Evolutionary conservation across 1,139 yeast species (phyloP).

Genomic region (Hemisphaericaspora lyxosophila): DNA sequence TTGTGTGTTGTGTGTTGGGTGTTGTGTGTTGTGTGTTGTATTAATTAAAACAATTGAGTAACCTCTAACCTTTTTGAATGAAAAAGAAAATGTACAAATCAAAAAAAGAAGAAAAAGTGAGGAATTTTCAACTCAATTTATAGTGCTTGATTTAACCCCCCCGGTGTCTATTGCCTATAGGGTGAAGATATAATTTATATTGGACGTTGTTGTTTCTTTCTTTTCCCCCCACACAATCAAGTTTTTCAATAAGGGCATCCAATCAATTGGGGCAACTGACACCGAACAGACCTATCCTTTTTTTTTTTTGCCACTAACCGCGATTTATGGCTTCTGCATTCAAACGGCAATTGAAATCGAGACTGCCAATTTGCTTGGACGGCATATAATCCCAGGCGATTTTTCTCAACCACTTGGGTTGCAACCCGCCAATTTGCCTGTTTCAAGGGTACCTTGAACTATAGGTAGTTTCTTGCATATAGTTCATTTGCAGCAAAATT

Average conservation of each 20-base stretch:
- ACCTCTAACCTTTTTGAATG: too few relatives aligned
- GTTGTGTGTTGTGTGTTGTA: not conserved
- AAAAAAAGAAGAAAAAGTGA: not conserved
- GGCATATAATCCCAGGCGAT: not conserved
- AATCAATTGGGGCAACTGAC: too few relatives aligned
- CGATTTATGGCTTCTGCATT: too few relatives aligned
- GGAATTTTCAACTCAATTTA: not conserved
- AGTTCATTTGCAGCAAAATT: too few relatives aligned
- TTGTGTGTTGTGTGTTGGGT: too few relatives aligned
- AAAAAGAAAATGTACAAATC: too few relatives aligned
- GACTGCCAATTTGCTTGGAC: too few relatives aligned
- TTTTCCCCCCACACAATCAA: not conserved
- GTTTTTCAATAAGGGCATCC: not conserved
- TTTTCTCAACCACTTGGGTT: too few relatives aligned
- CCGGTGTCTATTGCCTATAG: conserved; percentile 10
- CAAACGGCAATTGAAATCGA: not conserved
- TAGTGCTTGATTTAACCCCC: not conserved
- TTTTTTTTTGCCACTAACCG: not conserved
- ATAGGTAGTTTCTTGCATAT: too few relatives aligned
- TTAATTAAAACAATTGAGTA: not conserved
- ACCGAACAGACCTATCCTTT: too few relatives aligned
- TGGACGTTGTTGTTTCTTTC: not conserved
- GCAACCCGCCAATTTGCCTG: too few relatives aligned
- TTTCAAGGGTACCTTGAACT: not conserved
- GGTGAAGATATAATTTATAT: too few relatives aligned